Base-by-base conservation (phyloP, 2,329 filamentous ascomycete genomes). In the Pyrenophora teres region DNA sequence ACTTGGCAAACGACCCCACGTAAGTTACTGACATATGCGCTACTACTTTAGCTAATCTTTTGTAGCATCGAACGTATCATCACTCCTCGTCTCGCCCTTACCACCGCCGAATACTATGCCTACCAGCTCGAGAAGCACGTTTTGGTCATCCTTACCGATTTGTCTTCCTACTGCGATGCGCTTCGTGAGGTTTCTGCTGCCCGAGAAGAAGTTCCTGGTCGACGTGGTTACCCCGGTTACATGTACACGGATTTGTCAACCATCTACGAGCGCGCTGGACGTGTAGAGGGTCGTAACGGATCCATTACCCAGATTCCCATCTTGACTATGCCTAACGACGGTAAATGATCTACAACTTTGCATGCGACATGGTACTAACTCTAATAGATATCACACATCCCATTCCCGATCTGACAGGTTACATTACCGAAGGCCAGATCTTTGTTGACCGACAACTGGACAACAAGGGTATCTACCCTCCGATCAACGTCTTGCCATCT, bases 201-300 rank as follows among this genome's bases (percentile, higher is more conserved):
- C 46, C 87, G 94, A 80, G 94, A 99, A 83, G 94, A 99, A 87
- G 94, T 99, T 37, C 94, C 94, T 35, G 94, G 94, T 83, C 93
- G 94, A 77, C 93, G 94, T 87, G 94, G 94, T 84, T 99, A 94
- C 81, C 94, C 94, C 46, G 94, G 94, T 90, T 99, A 99, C 84
- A 99, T 99, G 94, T 99, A 99, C 83, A 99, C 94, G 65, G 95
- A 99, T 86, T 89, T 99, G 87, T 97, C 94, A 54, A 99, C 94
- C 72, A 97, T 99, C 70, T 99, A 99, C 83, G 94, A 99, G 80
- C 92, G 94, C 80, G 94, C 94, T 66, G 94, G 94, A 72, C 94
- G 94, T 89, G 94, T 99, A 43, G 83, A 91, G 71, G 95, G 95
- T 67, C 90, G 95, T 67, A 97, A 97, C 71, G 94, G 95, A 55